A percentile compares a stretch with the other conserved stretches of the same genome.
Evolutionary conservation across 2,329 filamentous ascomycete species (phyloP).

Genomic region (Mollisia scopiformis): DNA sequence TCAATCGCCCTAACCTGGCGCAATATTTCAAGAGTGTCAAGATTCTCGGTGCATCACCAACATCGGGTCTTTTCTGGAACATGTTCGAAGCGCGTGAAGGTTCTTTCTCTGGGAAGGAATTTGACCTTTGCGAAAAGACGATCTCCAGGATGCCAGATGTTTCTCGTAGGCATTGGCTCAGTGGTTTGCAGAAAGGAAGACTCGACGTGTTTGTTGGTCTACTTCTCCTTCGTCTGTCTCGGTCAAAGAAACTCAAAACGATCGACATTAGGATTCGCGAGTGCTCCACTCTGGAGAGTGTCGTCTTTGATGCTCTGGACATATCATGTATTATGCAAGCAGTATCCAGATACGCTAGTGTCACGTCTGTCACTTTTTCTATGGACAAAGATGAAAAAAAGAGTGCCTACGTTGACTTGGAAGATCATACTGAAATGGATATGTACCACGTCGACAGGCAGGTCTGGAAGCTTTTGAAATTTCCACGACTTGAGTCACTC

Average conservation of each 20-base stretch:
- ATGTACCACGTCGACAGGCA: not conserved
- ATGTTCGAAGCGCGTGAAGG: constrained; percentile 13
- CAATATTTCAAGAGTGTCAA: constrained; percentile 6
- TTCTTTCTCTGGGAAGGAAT: not conserved
- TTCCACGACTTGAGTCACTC: not conserved
- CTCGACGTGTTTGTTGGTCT: constrained; percentile 10
- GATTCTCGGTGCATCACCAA: not conserved
- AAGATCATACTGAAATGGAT: not conserved
- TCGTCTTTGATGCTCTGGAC: constrained; percentile 10
- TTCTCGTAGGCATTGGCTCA: not conserved
- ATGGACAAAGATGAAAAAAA: not conserved
- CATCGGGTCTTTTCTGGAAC: constrained; percentile 11
- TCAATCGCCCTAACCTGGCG: constrained; percentile 5
- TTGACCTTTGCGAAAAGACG: not conserved
- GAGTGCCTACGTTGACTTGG: not conserved
- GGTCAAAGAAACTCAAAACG: not conserved
- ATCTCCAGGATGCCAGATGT: not conserved
- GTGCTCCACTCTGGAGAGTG: not conserved
- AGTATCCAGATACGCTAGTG: not conserved
- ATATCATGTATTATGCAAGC: not conserved
- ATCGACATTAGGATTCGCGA: constrained; percentile 14
- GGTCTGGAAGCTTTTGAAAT: not conserved
- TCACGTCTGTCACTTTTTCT: not conserved
- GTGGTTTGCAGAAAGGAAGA: constrained; percentile 3
- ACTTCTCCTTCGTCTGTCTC: constrained; percentile 1